phyloP scores from a whole-genome alignment of 495 filamentous ascomycete species.

The Copromyces sp. region DNA sequence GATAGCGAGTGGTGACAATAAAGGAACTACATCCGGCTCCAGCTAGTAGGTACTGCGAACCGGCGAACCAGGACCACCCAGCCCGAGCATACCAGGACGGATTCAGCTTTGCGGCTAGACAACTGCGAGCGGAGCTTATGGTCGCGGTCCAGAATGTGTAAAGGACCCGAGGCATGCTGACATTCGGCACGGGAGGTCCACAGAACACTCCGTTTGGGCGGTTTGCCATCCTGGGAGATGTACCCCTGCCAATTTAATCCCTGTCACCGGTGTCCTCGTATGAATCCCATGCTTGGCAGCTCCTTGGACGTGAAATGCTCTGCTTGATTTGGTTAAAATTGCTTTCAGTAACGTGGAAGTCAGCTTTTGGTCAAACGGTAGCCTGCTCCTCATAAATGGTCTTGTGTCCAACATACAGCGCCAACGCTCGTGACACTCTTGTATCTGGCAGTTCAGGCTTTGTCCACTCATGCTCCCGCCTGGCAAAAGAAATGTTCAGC shows the following conservation, averaged over 20 bases:
- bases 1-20: background rate
- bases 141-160: constrained; percentile 2
- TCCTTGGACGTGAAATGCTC: constrained; percentile 4
- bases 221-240: constrained; percentile 1
- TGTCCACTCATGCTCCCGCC: background rate
- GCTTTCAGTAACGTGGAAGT: constrained; percentile 13
- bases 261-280: constrained; percentile 18
- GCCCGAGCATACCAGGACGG: background rate
- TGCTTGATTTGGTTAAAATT: constrained; percentile 18
- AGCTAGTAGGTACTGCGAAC: background rate
- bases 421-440: background rate
- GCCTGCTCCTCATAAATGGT: background rate
- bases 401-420: background rate
- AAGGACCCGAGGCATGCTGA: background rate
- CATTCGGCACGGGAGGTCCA: background rate
- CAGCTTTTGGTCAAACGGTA: background rate
- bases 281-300: constrained; percentile 14
- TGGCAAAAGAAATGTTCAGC: background rate
- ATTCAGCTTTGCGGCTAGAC: background rate
- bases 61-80: background rate
- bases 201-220: background rate
- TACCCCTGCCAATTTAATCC: constrained; percentile 11
- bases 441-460: background rate
- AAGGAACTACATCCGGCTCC: background rate
- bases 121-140: background rate